Percentiles rank a stretch among this genome's conserved stretches.
phyloP scores from a whole-genome alignment of 441 rosid genomes.

The Arabidopsis lyrata region DNA sequence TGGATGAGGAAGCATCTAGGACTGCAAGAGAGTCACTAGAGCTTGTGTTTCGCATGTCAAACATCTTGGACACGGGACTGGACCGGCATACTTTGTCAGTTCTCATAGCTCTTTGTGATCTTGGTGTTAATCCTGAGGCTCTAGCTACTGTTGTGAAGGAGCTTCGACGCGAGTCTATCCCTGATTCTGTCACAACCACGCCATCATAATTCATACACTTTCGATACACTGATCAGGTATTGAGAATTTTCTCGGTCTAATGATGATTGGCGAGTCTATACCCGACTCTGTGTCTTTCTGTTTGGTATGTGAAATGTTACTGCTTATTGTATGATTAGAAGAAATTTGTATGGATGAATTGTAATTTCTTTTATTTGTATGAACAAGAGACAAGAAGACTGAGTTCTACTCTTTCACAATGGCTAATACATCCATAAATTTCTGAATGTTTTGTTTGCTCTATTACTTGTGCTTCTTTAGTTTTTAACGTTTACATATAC shows the following conservation, averaged over 20 bases:
- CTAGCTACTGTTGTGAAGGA: conserved; percentile 74
- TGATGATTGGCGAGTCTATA: not conserved
- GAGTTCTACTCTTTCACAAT: too few species aligned
- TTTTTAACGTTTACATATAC: too few species aligned
- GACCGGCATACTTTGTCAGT: conserved; percentile 77
- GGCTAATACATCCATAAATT: too few species aligned
- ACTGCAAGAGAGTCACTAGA: conserved; percentile 76
- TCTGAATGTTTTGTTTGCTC: too few species aligned
- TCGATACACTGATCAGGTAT: conserved; percentile 21
- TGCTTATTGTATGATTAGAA: not conserved
- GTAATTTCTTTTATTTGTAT: not conserved
- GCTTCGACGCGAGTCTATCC: conserved; percentile 51
- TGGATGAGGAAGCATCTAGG: conserved; percentile 72
- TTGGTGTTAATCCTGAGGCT: conserved; percentile 78
- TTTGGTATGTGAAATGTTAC: conserved; percentile 11
- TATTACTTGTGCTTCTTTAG: too few species aligned
- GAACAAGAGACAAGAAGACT: not conserved
- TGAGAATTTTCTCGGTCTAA: not conserved
- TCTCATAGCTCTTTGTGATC: conserved; percentile 73
- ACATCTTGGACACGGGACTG: conserved; percentile 70
- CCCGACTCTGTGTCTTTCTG: not conserved
- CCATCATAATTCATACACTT: conserved; percentile 1
- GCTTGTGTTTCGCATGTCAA: conserved; percentile 75
- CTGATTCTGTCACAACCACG: not conserved
- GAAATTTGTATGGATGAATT: not conserved